Evolutionary conservation across 2,329 filamentous ascomycete genomes (phyloP).

Genomic region (Juglanconis sp.): DNA sequence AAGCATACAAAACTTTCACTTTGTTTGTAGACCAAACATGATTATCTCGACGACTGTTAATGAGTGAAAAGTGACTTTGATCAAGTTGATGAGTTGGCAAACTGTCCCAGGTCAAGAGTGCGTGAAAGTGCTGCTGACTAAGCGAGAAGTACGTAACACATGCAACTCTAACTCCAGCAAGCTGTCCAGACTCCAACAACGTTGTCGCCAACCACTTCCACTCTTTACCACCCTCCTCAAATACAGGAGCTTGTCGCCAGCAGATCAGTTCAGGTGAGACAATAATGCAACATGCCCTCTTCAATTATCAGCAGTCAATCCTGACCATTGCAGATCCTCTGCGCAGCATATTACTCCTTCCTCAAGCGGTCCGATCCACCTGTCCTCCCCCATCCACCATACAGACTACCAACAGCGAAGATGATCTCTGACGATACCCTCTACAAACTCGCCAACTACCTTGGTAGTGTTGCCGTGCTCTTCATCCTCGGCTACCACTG

Average conservation of each 20-base stretch:
- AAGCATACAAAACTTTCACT: constrained; percentile 18
- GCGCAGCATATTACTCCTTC: not conserved
- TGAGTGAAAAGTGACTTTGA: too few species aligned
- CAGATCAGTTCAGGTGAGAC: not conserved
- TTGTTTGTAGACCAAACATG: not conserved
- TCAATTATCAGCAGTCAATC: not conserved
- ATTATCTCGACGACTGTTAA: not conserved
- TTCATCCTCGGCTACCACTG: constrained; percentile 95
- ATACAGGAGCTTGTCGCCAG: not conserved
- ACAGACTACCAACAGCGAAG: constrained; percentile 33
- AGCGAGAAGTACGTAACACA: not conserved
- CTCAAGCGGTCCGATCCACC: not conserved
- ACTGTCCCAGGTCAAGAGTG: too few species aligned
- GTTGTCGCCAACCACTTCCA: not conserved
- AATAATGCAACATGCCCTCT: too few species aligned
- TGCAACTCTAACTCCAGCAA: not conserved
- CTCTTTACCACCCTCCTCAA: not conserved
- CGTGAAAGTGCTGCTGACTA: not conserved
- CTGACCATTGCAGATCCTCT: not conserved
- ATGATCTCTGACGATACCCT: constrained; percentile 96
- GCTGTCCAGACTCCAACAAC: constrained; percentile 23
- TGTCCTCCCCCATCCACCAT: not conserved
- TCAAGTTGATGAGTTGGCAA: too few species aligned
- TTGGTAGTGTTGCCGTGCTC: constrained; percentile 85
- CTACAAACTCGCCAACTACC: constrained; percentile 88